Evolutionary conservation across 495 filamentous ascomycete species (phyloP), one percentile per base, ranked within the genome.

Genomic region (Cudoniella acicularis): DNA sequence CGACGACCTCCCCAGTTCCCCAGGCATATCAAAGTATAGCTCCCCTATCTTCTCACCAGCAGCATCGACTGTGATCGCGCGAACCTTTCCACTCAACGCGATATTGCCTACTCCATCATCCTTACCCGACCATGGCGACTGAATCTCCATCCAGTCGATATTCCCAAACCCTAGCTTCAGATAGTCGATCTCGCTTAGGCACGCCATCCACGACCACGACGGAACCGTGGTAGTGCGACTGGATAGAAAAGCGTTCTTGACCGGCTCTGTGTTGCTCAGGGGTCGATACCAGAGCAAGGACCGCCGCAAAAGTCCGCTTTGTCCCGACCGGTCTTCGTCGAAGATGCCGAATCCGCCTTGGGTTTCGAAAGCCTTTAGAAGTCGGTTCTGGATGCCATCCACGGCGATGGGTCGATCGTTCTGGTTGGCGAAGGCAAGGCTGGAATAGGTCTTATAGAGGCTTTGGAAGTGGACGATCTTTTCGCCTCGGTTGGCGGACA

Each of bases 51-150:
- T n/a, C n/a, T n/a, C n/a, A n/a, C n/a, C n/a, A n/a, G n/a, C n/a
- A n/a, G n/a, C n/a, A n/a, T n/a, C n/a, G n/a, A n/a, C n/a, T n/a
- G n/a, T n/a, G n/a, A n/a, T n/a, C n/a, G n/a, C n/a, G n/a, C n/a
- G n/a, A 70, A 93, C 90, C 52, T 76, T 96, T 66, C 79, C 88
- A 65, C 86, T 96, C 64, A 90, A 92, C 30, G 75, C n/a, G n/a
- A n/a, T n/a, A n/a, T n/a, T n/a, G n/a, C n/a, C n/a, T n/a, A n/a
- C n/a, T n/a, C n/a, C n/a, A n/a, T n/a, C n/a, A n/a, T n/a, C n/a
- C n/a, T n/a, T n/a, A n/a, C n/a, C n/a, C n/a, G 26, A 13, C 54
- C 43, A 57, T 10, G 58, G 52, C 1, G 49, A 50, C 20, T 69
- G 56, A 0, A 43, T 30, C 16, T 57, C 46, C 18, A 45, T 41